Evolutionary conservation across 2,329 filamentous ascomycete species (phyloP).

Genomic region (Cryphonectria carpinicola): DNA sequence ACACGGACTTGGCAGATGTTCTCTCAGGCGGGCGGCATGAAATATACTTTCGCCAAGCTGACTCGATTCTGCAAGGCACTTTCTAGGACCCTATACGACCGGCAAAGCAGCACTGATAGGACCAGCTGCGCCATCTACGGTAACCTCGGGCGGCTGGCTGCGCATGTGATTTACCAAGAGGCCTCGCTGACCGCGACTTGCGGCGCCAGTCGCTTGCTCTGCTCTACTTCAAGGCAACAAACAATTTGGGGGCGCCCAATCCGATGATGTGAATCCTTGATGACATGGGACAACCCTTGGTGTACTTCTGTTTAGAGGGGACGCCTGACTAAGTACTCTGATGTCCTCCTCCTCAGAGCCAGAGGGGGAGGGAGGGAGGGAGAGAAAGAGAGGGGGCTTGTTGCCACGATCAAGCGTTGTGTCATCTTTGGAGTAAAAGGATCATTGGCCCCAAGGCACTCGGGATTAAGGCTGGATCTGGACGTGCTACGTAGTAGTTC

Average conservation of each 20-base stretch:
- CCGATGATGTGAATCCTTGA: constrained; percentile 10
- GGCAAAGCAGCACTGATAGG: background rate
- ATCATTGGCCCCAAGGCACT: background rate
- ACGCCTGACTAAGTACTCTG: background rate
- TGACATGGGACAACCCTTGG: constrained; percentile 5
- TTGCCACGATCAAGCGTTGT: constrained; percentile 6
- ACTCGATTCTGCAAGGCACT: background rate
- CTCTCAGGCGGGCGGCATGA: background rate
- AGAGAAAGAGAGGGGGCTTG: background rate
- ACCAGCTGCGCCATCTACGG: constrained; percentile 9
- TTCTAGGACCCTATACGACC: background rate
- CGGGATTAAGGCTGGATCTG: constrained; percentile 5
- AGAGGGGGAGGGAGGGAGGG: background rate
- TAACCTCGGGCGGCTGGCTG: constrained; percentile 7
- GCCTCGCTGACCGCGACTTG: background rate
- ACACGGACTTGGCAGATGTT: background rate
- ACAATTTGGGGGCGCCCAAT: background rate
- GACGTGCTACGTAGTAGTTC: background rate
- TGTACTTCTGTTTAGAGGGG: background rate
- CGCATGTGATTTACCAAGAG: constrained; percentile 1
- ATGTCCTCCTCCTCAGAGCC: no score
- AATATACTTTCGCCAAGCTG: background rate
- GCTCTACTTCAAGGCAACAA: background rate
- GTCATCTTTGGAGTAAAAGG: background rate
- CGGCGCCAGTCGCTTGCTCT: background rate